A percentile compares a stretch with the other conserved stretches of the same genome.
Evolutionary conservation across 768 basidiomycete species (phyloP).

Genomic region (Lentinula guzmanii): DNA sequence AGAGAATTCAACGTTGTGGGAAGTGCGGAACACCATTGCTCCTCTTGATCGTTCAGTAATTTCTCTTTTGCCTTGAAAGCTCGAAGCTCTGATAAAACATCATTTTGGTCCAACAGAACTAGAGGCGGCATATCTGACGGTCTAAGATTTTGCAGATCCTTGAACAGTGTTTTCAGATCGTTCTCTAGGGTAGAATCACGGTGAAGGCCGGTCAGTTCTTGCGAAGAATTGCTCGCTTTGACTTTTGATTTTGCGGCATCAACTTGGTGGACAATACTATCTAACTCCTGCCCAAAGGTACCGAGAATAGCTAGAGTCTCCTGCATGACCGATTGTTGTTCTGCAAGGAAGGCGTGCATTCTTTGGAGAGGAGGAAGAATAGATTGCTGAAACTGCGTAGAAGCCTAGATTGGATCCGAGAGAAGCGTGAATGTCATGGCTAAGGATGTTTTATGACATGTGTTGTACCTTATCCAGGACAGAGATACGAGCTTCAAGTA

Average conservation of each 20-base stretch:
- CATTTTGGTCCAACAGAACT: conserved; percentile 16
- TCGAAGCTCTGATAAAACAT: conserved; percentile 16
- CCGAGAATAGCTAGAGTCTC: conserved; percentile 27
- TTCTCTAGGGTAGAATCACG: conserved; percentile 12
- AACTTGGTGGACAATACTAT: conserved; percentile 13
- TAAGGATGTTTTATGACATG: background rate
- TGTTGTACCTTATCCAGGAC: conserved; percentile 21
- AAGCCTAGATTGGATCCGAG: conserved; percentile 11
- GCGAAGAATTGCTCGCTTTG: background rate
- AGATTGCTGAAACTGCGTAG: conserved; percentile 12
- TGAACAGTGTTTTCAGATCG: conserved; percentile 13
- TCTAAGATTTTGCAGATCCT: conserved; percentile 14
- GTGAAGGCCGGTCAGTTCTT: background rate
- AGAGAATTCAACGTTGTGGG: conserved; percentile 12
- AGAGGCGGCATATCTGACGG: conserved; percentile 15
- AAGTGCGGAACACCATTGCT: conserved; percentile 10
- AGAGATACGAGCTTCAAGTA: conserved; percentile 16
- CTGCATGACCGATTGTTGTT: conserved; percentile 10
- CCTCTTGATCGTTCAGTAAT: conserved; percentile 10
- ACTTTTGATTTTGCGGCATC: conserved; percentile 6
- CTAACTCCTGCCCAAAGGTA: conserved; percentile 27
- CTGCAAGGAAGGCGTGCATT: conserved; percentile 16
- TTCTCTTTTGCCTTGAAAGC: conserved; percentile 8
- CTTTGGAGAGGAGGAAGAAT: conserved; percentile 18
- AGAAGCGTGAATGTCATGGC: background rate